These are phyloP conservation scores for Theileria luwenshuni DNA, from an alignment of 169 alveolate species.

Conservation along the genomic window DNA sequence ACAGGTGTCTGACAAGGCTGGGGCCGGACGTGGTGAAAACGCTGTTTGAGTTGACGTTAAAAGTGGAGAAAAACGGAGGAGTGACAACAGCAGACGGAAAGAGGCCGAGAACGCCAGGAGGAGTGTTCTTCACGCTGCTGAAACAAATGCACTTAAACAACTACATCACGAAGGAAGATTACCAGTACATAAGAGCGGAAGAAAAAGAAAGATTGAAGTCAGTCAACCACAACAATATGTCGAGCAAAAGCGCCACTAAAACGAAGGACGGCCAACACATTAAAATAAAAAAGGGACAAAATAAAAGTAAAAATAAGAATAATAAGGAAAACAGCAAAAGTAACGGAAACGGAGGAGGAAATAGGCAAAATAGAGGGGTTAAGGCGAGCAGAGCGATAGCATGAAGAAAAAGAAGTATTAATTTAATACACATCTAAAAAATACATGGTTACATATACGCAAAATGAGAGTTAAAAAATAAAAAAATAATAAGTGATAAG, in stretches of 20 bases:
- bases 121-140: slow-evolving; percentile 84
- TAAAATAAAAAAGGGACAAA: slow-evolving; percentile 26
- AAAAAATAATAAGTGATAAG: no score
- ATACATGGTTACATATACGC: no score
- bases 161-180: slow-evolving; percentile 80
- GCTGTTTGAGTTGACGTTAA: slow-evolving; percentile 78
- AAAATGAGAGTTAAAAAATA: background rate
- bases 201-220: slow-evolving; percentile 82
- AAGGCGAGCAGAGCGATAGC: background rate
- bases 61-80: slow-evolving; percentile 85
- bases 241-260: slow-evolving; percentile 20
- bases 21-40: slow-evolving; percentile 79
- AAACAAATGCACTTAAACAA: slow-evolving; percentile 78
- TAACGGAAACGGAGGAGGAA: slow-evolving; percentile 1
- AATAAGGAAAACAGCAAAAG: background rate
- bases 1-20: slow-evolving; percentile 76
- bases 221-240: slow-evolving; percentile 59
- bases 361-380: background rate
- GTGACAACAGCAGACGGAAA: slow-evolving; percentile 82
- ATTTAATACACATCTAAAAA: no score
- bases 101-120: slow-evolving; percentile 86
- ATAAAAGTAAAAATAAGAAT: background rate
- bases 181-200: slow-evolving; percentile 81
- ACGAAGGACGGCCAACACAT: slow-evolving; percentile 34
- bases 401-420: no score